Conservation (phyloP, 176 grass and related monocot species). For the Sorghum bicolor region Sorghum_bicolor_NCBIv3 NC_012879.2:42286501-42287000, state of each 20-base stretch:
- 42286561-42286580: slow-evolving; percentile 26
- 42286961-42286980: too few species aligned
- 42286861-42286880: not conserved
- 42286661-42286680: slow-evolving; percentile 43
- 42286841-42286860: slow-evolving; percentile 38
- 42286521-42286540: slow-evolving; percentile 67
- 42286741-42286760: not conserved
- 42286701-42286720: not conserved
- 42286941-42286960: too few species aligned
- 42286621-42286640: slow-evolving; percentile 22
- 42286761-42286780: slow-evolving; percentile 6
- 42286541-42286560: slow-evolving; percentile 34
- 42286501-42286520: slow-evolving; percentile 69
- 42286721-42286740: not conserved
- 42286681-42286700: slow-evolving; percentile 40
- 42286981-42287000: too few species aligned
- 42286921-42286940: not conserved
- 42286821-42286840: not conserved
- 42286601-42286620: slow-evolving; percentile 23
- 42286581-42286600: slow-evolving; percentile 23
- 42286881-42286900: not conserved
- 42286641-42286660: slow-evolving; percentile 44
- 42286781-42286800: not conserved
- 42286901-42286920: not conserved
- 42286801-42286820: not conserved